These are phyloP conservation scores for Mycena rosella DNA, from an alignment of 768 basidiomycete genomes.

Conservation along the genomic window DNA sequence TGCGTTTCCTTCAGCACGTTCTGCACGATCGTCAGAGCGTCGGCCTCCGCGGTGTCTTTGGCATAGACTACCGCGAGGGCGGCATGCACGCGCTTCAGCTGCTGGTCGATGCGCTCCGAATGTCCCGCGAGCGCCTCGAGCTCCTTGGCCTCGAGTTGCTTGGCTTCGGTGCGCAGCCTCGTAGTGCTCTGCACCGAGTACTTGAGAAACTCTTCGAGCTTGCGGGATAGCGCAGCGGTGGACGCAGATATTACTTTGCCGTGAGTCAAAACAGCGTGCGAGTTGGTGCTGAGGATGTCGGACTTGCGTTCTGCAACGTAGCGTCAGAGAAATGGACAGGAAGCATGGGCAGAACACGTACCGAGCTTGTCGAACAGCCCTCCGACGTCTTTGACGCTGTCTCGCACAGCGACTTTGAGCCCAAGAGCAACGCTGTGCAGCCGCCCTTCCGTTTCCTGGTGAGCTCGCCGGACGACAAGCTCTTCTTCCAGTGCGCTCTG, in stretches of 20 bases:
- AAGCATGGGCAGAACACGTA: conserved; percentile 49
- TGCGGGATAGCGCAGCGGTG: conserved; percentile 64
- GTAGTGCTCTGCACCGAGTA: conserved; percentile 65
- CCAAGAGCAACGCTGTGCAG: conserved; percentile 81
- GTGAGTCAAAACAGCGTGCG: conserved; percentile 72
- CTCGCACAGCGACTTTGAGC: conserved; percentile 73
- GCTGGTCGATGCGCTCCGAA: conserved; percentile 67
- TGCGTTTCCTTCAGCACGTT: conserved; percentile 64
- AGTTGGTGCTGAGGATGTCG: conserved; percentile 71
- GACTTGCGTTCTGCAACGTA: conserved; percentile 76
- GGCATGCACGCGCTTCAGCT: conserved; percentile 67
- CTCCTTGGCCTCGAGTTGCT: conserved; percentile 68
- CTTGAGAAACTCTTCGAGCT: conserved; percentile 73
- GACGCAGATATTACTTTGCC: conserved; percentile 70
- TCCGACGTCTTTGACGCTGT: conserved; percentile 77
- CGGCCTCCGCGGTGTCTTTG: conserved; percentile 67
- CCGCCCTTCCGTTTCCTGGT: conserved; percentile 77
- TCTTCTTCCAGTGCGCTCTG: conserved; percentile 83
- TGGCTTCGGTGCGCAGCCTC: conserved; percentile 68
- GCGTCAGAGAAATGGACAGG: conserved; percentile 26
- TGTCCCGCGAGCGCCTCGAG: conserved; percentile 63
- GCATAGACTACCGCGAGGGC: conserved; percentile 66
- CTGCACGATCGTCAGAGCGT: conserved; percentile 64
- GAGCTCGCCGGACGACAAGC: conserved; percentile 78
- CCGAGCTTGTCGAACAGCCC: conserved; percentile 88